phyloP scores from a whole-genome alignment of 495 filamentous ascomycete species.

The Penicillium steckii region DNA sequence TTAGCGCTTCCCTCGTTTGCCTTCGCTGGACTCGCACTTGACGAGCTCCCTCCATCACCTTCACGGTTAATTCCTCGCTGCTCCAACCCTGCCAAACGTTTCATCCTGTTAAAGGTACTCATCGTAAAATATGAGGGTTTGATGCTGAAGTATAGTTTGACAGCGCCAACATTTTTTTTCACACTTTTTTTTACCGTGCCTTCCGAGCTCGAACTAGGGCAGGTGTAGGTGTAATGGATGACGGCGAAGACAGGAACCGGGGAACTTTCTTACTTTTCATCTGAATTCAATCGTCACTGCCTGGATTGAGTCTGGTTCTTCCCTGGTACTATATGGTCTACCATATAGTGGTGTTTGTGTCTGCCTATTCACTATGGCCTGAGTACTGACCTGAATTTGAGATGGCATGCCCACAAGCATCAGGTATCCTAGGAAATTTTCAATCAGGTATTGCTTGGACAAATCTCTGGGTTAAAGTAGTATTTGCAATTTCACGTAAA shows the following conservation, averaged over 20 bases:
- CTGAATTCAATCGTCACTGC: constrained; percentile 4
- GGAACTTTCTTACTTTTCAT: constrained; percentile 6
- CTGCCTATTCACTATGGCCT: too few relatives aligned
- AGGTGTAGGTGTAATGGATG: constrained; percentile 29
- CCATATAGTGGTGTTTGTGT: too few relatives aligned
- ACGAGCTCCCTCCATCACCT: background rate
- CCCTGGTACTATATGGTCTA: too few relatives aligned
- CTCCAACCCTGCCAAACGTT: constrained; percentile 19
- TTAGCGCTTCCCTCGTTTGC: constrained; percentile 6
- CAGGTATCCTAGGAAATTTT: too few relatives aligned
- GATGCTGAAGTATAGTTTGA: background rate
- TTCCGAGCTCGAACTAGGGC: background rate
- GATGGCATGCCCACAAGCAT: too few relatives aligned
- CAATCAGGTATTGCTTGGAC: too few relatives aligned
- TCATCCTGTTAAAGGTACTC: constrained; percentile 22
- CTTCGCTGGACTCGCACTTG: background rate
- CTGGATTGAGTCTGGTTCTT: background rate
- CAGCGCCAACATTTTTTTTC: background rate
- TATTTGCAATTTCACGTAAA: too few relatives aligned
- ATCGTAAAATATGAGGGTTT: constrained; percentile 7
- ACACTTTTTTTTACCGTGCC: background rate
- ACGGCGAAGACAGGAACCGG: constrained; percentile 16
- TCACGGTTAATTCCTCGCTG: background rate
- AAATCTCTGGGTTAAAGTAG: too few relatives aligned
- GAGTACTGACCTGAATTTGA: too few relatives aligned